Conservation (phyloP, 441 rosid genomes). For the Aleurites moluccanus region DNA sequence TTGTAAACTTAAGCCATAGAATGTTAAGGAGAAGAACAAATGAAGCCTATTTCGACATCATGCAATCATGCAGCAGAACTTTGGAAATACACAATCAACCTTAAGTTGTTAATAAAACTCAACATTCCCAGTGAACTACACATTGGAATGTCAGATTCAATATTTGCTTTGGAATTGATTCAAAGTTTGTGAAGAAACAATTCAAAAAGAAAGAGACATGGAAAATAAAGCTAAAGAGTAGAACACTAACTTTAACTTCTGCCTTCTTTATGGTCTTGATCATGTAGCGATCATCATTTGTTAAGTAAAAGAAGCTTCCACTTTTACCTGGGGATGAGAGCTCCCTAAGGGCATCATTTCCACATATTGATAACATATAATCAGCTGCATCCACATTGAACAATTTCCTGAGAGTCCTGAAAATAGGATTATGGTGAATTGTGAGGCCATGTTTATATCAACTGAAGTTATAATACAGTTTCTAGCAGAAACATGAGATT, state of each 20-base stretch:
- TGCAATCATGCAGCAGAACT: not conserved
- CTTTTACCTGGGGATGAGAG: slow-evolving; percentile 98
- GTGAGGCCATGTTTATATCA: slow-evolving; percentile 14
- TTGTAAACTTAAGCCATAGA: not conserved
- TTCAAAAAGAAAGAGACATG: not conserved
- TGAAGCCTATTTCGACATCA: too few species aligned
- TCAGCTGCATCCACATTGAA: slow-evolving; percentile 94
- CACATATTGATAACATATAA: slow-evolving; percentile 94
- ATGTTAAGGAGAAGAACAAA: not conserved
- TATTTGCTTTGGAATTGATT: not conserved
- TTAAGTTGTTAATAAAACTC: not conserved
- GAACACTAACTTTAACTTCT: slow-evolving; percentile 83
- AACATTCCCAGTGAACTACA: not conserved
- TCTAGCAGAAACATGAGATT: too few species aligned
- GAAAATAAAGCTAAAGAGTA: not conserved
- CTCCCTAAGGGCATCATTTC: slow-evolving; percentile 95
- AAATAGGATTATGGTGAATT: slow-evolving; percentile 12
- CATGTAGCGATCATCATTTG: slow-evolving; percentile 93
- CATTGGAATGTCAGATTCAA: not conserved
- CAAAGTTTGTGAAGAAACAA: not conserved
- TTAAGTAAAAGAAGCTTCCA: slow-evolving; percentile 94
- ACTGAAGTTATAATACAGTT: too few species aligned
- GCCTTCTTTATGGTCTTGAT: slow-evolving; percentile 97
- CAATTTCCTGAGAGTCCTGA: slow-evolving; percentile 92
- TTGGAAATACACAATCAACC: not conserved